These are phyloP conservation scores for Tetracladium maxilliforme DNA, from an alignment of 2,329 filamentous ascomycete species.

Conservation along the genomic window DNA sequence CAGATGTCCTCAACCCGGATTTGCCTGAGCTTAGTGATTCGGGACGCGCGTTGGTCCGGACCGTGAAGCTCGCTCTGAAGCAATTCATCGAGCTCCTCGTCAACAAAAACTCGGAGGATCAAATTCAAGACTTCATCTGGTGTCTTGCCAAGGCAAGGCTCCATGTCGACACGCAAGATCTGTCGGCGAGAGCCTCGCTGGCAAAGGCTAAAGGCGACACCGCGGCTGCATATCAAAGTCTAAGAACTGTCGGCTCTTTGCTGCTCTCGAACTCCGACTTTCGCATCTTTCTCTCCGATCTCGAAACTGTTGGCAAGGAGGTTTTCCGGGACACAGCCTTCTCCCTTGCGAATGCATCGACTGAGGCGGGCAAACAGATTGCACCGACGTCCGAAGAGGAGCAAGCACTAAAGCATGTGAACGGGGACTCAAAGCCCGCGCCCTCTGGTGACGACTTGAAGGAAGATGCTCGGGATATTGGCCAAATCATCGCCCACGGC, in stretches of 20 bases:
- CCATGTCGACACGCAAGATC: conserved; percentile 48
- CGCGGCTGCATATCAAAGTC: conserved; percentile 62
- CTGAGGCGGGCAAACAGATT: conserved; percentile 57
- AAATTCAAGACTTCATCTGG: conserved; percentile 89
- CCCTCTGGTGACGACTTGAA: conserved; percentile 50
- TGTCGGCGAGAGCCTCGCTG: conserved; percentile 43
- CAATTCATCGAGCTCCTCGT: conserved; percentile 70
- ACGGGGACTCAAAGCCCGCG: conserved; percentile 28
- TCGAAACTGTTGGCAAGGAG: conserved; percentile 65
- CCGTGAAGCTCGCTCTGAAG: conserved; percentile 57
- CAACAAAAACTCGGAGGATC: conserved; percentile 71
- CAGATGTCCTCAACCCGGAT: conserved; percentile 64
- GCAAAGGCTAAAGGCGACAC: conserved; percentile 57
- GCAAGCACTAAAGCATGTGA: conserved; percentile 33
- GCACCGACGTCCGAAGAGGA: conserved; percentile 51
- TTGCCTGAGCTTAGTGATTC: conserved; percentile 63
- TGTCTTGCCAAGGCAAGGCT: conserved; percentile 62
- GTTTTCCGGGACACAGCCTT: conserved; percentile 80
- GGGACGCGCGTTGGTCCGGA: conserved; percentile 58
- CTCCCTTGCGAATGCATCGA: conserved; percentile 60
- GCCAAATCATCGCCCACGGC: conserved; percentile 17
- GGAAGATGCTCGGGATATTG: conserved; percentile 37
- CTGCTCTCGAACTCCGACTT: conserved; percentile 85
- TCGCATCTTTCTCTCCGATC: conserved; percentile 67
- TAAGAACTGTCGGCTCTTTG: conserved; percentile 72